Conservation (phyloP, 495 filamentous ascomycete species). For the Xylaria venustula region DNA sequence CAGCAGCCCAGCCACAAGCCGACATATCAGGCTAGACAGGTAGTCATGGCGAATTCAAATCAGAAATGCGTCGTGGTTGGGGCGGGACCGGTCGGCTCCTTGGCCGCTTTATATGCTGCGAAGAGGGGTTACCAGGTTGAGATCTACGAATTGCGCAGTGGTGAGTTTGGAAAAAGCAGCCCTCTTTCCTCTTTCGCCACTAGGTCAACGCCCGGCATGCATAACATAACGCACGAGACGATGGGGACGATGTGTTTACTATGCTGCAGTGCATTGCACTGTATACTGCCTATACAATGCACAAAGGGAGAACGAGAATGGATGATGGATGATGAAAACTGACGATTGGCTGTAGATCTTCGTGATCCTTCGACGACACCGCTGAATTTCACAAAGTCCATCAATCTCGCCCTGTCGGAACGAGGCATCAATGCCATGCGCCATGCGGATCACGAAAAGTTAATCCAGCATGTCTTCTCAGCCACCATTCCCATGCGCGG, state of each 20-base stretch:
- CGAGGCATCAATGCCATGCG: conserved; percentile 88
- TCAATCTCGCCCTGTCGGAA: conserved; percentile 93
- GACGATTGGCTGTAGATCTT: conserved; percentile 60
- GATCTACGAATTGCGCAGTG: conserved; percentile 88
- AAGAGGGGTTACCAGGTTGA: conserved; percentile 84
- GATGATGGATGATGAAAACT: too few species aligned
- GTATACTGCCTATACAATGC: too few species aligned
- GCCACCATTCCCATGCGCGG: conserved; percentile 90
- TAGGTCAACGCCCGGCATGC: too few species aligned
- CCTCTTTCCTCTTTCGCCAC: not conserved
- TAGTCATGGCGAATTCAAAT: conserved; percentile 11
- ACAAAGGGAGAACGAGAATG: too few species aligned
- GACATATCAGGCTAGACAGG: too few species aligned
- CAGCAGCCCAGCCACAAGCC: too few species aligned
- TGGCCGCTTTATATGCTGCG: conserved; percentile 91
- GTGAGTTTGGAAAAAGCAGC: conserved; percentile 50
- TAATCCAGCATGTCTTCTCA: conserved; percentile 69
- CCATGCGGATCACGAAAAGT: conserved; percentile 56
- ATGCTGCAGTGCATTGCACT: too few species aligned
- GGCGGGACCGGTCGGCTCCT: conserved; percentile 87
- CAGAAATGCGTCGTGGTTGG: conserved; percentile 84
- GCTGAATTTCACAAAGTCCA: conserved; percentile 95
- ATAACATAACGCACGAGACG: not conserved
- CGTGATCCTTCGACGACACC: conserved; percentile 80
- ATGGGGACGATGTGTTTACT: too few species aligned